Evolutionary conservation across 1,139 yeast species (phyloP).

Genomic region (Pichia cactophila): DNA sequence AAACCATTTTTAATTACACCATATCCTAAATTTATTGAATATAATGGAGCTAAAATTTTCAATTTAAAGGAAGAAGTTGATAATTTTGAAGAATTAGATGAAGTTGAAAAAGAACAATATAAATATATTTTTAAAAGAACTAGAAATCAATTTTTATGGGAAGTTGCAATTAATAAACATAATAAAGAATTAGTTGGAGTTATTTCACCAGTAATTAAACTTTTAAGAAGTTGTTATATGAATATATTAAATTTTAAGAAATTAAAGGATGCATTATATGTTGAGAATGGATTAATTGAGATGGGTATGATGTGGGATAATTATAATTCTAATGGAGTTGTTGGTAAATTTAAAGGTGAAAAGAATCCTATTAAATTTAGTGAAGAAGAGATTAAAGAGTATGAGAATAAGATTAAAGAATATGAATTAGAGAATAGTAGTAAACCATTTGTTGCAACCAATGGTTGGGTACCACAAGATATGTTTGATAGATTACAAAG

Average conservation of each 20-base stretch:
- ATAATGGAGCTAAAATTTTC: constrained; percentile 82
- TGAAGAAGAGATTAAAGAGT: constrained; percentile 42
- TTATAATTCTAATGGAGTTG: constrained; percentile 55
- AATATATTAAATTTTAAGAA: constrained; percentile 58
- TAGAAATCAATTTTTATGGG: constrained; percentile 88
- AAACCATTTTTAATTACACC: constrained; percentile 75
- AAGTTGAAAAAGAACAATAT: constrained; percentile 69
- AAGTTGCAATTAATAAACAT: constrained; percentile 57
- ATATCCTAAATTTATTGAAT: constrained; percentile 77
- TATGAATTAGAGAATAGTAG: constrained; percentile 63
- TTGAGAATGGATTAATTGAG: constrained; percentile 65
- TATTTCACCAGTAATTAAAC: constrained; percentile 68
- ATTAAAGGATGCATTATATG: constrained; percentile 55
- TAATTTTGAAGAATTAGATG: constrained; percentile 57
- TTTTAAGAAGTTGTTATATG: constrained; percentile 56
- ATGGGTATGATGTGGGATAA: constrained; percentile 70
- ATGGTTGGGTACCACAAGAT: constrained; percentile 95
- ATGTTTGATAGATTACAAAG: constrained; percentile 66
- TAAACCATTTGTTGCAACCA: constrained; percentile 82
- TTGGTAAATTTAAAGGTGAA: constrained; percentile 30
- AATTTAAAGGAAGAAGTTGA: constrained; percentile 68
- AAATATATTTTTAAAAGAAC: constrained; percentile 83
- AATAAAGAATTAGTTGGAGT: constrained; percentile 66
- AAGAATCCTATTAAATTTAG: constrained; percentile 58
- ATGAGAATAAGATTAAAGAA: constrained; percentile 50